Conservation (phyloP, 805 yeast species). For the Starmerella stellata region DNA sequence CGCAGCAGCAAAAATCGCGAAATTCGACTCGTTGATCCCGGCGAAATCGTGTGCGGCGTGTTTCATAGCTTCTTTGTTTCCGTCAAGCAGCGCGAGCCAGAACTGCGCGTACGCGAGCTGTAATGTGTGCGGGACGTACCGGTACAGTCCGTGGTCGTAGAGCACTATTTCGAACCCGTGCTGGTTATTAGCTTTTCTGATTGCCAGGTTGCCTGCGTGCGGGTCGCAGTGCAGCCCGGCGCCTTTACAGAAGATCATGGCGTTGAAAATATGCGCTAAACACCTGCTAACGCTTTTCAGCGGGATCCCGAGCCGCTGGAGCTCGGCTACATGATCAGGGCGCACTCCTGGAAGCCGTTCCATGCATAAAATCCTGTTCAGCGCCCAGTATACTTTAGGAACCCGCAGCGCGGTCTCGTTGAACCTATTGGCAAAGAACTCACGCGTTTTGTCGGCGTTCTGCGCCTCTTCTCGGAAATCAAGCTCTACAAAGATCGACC, state of each 20-base stretch:
- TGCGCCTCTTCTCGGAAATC: constrained; percentile 75
- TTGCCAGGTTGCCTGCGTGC: constrained; percentile 91
- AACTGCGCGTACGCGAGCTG: constrained; percentile 73
- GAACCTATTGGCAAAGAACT: constrained; percentile 41
- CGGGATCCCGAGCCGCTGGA: constrained; percentile 46
- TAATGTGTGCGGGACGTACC: constrained; percentile 61
- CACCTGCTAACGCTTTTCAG: constrained; percentile 68
- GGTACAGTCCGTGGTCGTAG: constrained; percentile 87
- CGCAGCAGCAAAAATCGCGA: constrained; percentile 77
- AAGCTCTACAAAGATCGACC: constrained; percentile 74
- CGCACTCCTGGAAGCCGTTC: constrained; percentile 70
- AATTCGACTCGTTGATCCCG: constrained; percentile 54
- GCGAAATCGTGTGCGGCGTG: constrained; percentile 64
- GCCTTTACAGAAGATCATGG: constrained; percentile 85
- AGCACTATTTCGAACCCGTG: constrained; percentile 81
- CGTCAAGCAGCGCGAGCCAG: constrained; percentile 76
- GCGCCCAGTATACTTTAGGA: constrained; percentile 52
- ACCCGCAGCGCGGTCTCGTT: constrained; percentile 57
- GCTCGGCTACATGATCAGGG: constrained; percentile 52
- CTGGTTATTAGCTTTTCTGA: constrained; percentile 30
- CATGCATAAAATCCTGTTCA: constrained; percentile 64
- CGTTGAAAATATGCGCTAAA: constrained; percentile 75
- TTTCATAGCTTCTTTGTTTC: constrained; percentile 47
- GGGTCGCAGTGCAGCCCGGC: constrained; percentile 96
- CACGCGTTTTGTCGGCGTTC: constrained; percentile 55